phyloP scores from a whole-genome alignment of 768 basidiomycete species.

The Kwoniella shandongensis region DNA sequence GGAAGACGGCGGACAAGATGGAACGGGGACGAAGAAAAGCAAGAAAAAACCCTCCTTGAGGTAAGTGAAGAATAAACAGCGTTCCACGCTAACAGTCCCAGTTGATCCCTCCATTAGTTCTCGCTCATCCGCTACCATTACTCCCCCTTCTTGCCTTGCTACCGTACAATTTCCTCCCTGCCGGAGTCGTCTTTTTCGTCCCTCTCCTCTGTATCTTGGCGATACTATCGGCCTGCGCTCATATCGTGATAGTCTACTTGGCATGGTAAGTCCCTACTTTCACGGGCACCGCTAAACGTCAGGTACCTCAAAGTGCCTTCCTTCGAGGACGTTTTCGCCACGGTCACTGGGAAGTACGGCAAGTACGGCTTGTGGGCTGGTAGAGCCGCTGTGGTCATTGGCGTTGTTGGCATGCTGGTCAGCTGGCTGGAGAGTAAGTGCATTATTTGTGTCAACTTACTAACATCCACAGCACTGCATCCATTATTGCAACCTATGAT shows the following conservation, averaged over 20 bases:
- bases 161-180: conserved; percentile 50
- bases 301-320: conserved; percentile 52
- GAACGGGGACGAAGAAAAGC: conserved; percentile 32
- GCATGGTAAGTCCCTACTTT: conserved; percentile 37
- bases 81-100: conserved; percentile 8
- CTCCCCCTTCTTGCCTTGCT: conserved; percentile 46
- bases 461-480: conserved; percentile 33
- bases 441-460: background rate
- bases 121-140: conserved; percentile 49
- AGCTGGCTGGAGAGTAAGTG: conserved; percentile 48
- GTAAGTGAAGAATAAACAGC: conserved; percentile 20
- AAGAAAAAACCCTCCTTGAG: conserved; percentile 35
- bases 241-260: conserved; percentile 51
- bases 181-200: conserved; percentile 49
- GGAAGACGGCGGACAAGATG: conserved; percentile 19
- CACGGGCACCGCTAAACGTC: background rate
- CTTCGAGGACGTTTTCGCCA: conserved; percentile 48
- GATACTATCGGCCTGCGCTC: conserved; percentile 45
- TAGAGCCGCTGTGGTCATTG: conserved; percentile 31
- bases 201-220: conserved; percentile 46
- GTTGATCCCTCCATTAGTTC: conserved; percentile 48
- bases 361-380: conserved; percentile 42
- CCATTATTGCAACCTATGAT: conserved; percentile 42
- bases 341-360: conserved; percentile 36
- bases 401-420: conserved; percentile 38